Evolutionary conservation across 2,329 filamentous ascomycete species (phyloP).

Genomic region (Westerdykella sp.): DNA sequence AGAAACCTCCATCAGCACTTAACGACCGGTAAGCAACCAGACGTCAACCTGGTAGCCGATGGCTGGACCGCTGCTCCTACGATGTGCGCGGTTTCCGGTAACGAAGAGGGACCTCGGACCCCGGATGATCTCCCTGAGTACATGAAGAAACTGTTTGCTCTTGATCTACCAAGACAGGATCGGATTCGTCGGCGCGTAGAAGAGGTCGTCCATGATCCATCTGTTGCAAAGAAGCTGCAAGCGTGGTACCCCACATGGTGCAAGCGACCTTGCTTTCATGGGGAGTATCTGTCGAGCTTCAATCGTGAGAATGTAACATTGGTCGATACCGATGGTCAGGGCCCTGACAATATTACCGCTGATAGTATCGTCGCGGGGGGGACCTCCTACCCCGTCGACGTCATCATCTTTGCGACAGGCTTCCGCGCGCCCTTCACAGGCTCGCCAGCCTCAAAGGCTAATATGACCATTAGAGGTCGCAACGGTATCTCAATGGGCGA

Average conservation of each 20-base stretch:
- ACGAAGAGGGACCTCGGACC: conserved; percentile 32
- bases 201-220: conserved; percentile 45
- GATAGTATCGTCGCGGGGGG: conserved; percentile 43
- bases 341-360: conserved; percentile 43
- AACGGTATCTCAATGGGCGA: conserved; percentile 40
- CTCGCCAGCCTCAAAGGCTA: conserved; percentile 16
- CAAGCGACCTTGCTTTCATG: conserved; percentile 57
- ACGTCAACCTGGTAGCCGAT: conserved; percentile 43
- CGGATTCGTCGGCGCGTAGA: conserved; percentile 42
- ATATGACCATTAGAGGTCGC: conserved; percentile 39
- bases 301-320: conserved; percentile 54
- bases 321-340: conserved; percentile 53
- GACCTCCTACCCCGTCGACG: conserved; percentile 43
- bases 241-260: conserved; percentile 56
- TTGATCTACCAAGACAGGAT: conserved; percentile 42
- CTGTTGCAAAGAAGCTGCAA: conserved; percentile 48
- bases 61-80: conserved; percentile 38
- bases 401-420: conserved; percentile 44
- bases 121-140: conserved; percentile 37
- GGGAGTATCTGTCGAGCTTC: conserved; percentile 53
- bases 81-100: conserved; percentile 28
- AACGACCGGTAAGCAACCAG: conserved; percentile 24
- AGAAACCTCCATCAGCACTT: conserved; percentile 40
- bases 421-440: conserved; percentile 23
- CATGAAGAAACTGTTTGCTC: conserved; percentile 33